Evolutionary conservation across 805 yeast genomes (phyloP).

Genomic region (Ogataea pignaliae): DNA sequence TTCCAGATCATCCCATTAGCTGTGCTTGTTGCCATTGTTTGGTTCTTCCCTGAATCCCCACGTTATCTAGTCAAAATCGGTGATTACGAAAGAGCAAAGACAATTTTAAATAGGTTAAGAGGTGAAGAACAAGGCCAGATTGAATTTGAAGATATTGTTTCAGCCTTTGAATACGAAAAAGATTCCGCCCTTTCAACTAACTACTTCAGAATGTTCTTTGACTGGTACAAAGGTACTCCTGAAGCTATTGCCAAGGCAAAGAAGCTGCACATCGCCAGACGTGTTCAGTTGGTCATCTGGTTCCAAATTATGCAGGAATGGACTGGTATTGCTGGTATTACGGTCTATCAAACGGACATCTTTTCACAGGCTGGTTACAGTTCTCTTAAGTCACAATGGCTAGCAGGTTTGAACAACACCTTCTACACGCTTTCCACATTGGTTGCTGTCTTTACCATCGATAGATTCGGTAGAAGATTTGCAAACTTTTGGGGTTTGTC

Average conservation of each 20-base stretch:
- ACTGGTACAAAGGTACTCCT: constrained; percentile 19
- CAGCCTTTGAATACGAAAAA: constrained; percentile 24
- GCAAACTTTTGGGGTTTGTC: constrained; percentile 34
- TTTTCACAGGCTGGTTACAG: constrained; percentile 27
- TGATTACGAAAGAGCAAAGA: constrained; percentile 38
- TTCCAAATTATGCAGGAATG: constrained; percentile 34
- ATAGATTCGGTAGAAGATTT: constrained; percentile 42
- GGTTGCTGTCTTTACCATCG: constrained; percentile 29
- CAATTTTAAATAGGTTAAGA: constrained; percentile 37
- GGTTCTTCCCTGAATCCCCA: constrained; percentile 40
- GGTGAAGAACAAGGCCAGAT: constrained; percentile 26
- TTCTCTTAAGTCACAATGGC: constrained; percentile 29
- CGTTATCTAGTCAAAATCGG: constrained; percentile 39
- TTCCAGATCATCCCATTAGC: constrained; percentile 24
- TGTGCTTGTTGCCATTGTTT: constrained; percentile 15
- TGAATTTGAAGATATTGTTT: constrained; percentile 19
- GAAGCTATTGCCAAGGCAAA: constrained; percentile 17
- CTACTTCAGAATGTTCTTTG: constrained; percentile 20
- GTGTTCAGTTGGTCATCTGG: constrained; percentile 29
- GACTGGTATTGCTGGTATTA: constrained; percentile 43
- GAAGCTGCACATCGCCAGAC: constrained; percentile 23
- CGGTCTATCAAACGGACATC: constrained; percentile 36
- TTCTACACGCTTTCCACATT: constrained; percentile 19
- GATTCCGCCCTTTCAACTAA: constrained; percentile 23
- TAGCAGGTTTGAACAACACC: constrained; percentile 17